Conservation (phyloP, 1,284 basidiomycete species). For the Marasmius tenuissimus region DNA sequence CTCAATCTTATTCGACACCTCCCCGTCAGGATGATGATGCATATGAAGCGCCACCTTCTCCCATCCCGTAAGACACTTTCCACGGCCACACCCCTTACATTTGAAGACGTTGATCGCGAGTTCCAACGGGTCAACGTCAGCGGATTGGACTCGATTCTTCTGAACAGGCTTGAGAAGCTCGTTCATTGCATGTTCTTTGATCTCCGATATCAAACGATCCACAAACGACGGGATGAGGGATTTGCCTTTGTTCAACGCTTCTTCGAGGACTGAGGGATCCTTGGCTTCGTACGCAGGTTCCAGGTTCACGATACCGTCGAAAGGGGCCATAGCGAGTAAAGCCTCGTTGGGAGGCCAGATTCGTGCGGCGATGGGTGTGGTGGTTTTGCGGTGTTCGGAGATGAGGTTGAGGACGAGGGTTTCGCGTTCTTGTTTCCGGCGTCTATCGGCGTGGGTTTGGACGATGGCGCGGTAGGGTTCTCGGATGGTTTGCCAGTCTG, state of each 20-base stretch:
- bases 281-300: neutral
- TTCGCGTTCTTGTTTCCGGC: neutral
- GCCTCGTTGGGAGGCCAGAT: neutral
- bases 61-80: neutral
- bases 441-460: neutral
- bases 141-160: neutral
- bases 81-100: neutral
- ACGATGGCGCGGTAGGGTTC: neutral
- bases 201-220: neutral
- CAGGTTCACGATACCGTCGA: neutral
- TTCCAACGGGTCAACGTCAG: neutral
- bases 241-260: neutral
- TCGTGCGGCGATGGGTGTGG: neutral
- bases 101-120: neutral
- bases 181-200: neutral
- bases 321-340: neutral
- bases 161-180: neutral
- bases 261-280: neutral
- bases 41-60: neutral
- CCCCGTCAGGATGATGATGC: neutral
- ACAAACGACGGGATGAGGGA: neutral
- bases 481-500: neutral
- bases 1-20: too few relatives aligned
- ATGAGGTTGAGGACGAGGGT: neutral
- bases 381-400: neutral